Conservation (phyloP, 129 eudicot species). For the Artemisia tridentata region DNA sequence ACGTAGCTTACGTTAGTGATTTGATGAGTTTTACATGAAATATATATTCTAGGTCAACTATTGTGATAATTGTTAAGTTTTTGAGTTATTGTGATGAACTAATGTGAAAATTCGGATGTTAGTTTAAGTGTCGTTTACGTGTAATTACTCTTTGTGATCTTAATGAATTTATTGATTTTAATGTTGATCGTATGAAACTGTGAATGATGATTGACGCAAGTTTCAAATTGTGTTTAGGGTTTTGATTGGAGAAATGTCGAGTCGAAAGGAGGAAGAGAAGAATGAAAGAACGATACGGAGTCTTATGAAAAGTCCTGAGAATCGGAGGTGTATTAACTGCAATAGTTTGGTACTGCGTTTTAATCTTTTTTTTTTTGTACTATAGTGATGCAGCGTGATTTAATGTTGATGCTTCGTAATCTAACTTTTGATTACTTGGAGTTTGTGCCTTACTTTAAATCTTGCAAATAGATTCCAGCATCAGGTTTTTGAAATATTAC, state of each 20-base stretch:
- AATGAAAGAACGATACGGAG: conserved; percentile 62
- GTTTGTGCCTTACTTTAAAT: not conserved
- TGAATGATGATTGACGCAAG: not conserved
- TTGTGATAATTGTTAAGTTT: too few relatives aligned
- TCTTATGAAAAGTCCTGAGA: conserved; percentile 70
- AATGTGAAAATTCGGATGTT: too few relatives aligned
- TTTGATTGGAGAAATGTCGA: conserved; percentile 45
- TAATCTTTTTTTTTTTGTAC: conserved; percentile 2
- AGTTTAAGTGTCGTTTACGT: too few relatives aligned
- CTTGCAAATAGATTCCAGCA: not conserved
- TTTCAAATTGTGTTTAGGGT: conserved; percentile 27
- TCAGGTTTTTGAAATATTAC: not conserved
- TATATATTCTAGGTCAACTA: too few relatives aligned
- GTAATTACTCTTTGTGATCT: too few relatives aligned
- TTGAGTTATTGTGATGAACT: too few relatives aligned
- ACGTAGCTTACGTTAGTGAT: too few relatives aligned
- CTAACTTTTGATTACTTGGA: not conserved
- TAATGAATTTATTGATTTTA: too few relatives aligned
- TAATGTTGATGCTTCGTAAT: not conserved
- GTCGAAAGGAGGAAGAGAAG: conserved; percentile 67
- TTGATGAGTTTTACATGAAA: too few relatives aligned
- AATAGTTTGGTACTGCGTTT: conserved; percentile 61
- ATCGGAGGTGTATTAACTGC: conserved; percentile 89
- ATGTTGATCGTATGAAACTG: conserved; percentile 1
- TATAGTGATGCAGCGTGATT: conserved; percentile 4